Conservation (phyloP, 2,329 filamentous ascomycete species). For the Alternaria hordeiaustralica region DNA sequence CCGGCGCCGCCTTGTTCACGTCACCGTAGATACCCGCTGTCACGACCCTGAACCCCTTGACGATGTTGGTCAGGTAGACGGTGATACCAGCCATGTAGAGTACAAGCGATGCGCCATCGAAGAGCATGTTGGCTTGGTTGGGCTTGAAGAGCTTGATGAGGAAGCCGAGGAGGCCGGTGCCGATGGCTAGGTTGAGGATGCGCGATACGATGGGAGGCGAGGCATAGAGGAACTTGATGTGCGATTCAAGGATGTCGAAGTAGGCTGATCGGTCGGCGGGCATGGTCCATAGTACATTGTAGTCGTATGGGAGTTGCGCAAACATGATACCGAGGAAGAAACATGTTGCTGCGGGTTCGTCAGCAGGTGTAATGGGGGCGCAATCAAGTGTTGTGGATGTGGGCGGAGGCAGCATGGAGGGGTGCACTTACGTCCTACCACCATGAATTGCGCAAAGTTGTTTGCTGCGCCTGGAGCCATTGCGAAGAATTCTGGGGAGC, state of each 20-base stretch:
- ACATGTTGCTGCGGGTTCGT: conserved; percentile 64
- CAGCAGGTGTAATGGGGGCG: conserved; percentile 12
- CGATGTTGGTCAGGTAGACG: conserved; percentile 94
- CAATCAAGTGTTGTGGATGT: conserved; percentile 1
- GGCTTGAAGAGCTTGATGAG: conserved; percentile 94
- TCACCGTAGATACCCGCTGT: conserved; percentile 72
- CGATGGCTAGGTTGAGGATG: conserved; percentile 92
- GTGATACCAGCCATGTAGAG: conserved; percentile 85
- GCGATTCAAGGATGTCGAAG: conserved; percentile 84
- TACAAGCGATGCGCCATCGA: conserved; percentile 77
- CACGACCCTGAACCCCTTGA: conserved; percentile 89
- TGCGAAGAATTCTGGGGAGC: conserved; percentile 3
- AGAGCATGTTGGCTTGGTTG: conserved; percentile 92
- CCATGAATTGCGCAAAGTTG: conserved; percentile 95
- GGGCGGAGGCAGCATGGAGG: conserved; percentile 11
- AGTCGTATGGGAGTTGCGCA: conserved; percentile 95
- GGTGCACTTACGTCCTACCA: conserved; percentile 81
- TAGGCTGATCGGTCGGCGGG: conserved; percentile 70
- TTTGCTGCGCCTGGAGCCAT: conserved; percentile 38
- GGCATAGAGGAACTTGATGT: conserved; percentile 89
- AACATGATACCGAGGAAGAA: conserved; percentile 99
- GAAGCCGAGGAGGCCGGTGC: conserved; percentile 85
- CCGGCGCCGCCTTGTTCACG: conserved; percentile 39
- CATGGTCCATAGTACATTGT: conserved; percentile 82
- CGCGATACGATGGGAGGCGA: conserved; percentile 90